Percentiles rank a stretch among this genome's conserved stretches.
phyloP scores from a whole-genome alignment of 768 basidiomycete genomes.

The Jaapia argillacea region DNA sequence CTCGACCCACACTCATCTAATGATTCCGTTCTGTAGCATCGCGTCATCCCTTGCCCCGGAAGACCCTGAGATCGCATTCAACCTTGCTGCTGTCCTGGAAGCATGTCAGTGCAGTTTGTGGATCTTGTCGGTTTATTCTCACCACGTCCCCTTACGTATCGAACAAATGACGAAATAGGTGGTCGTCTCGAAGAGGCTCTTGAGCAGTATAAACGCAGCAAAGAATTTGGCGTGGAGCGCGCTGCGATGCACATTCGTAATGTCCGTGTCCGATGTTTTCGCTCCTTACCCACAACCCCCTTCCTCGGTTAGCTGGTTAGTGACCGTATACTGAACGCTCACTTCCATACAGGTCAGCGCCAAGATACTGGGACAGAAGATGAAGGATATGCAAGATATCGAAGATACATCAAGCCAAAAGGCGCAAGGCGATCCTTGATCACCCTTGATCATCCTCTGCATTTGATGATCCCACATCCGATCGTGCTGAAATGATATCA shows the following conservation, averaged over 20 bases:
- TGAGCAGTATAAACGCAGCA: conserved; percentile 71
- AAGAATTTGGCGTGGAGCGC: conserved; percentile 70
- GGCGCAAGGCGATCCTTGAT: no score
- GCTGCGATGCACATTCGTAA: conserved; percentile 79
- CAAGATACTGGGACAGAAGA: conserved; percentile 59
- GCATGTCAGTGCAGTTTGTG: conserved; percentile 67
- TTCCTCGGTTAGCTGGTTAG: conserved; percentile 6
- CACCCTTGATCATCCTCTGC: no score
- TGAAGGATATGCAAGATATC: conserved; percentile 38
- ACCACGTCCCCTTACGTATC: neutral
- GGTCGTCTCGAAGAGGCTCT: conserved; percentile 76
- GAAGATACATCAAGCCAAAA: neutral
- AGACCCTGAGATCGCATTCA: conserved; percentile 88
- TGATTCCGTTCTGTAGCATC: conserved; percentile 38
- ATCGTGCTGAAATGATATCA: no score
- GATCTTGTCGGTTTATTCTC: no score
- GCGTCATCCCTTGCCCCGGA: conserved; percentile 78
- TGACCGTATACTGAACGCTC: no score
- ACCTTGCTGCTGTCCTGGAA: conserved; percentile 85
- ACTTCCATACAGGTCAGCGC: conserved; percentile 52
- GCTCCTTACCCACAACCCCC: neutral
- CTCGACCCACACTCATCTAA: conserved; percentile 16
- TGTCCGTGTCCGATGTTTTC: conserved; percentile 28
- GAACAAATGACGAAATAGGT: conserved; percentile 28
- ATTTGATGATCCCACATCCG: no score